phyloP scores from a whole-genome alignment of 192 early-diverging fungal genomes.

The Borealophlyctis nickersoniae region DNA sequence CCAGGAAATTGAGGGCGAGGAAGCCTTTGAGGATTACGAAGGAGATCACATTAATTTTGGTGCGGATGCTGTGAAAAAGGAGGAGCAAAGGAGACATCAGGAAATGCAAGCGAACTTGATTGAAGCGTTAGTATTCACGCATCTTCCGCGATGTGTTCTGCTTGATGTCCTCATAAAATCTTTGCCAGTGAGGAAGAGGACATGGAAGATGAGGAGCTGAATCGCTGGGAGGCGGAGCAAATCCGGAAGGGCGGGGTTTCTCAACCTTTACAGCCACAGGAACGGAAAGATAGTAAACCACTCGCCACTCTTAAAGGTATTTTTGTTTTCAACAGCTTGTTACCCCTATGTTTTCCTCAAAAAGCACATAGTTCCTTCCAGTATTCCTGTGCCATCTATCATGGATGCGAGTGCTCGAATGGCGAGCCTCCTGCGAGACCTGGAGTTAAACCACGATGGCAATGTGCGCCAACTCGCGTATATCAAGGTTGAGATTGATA shows the following conservation, averaged over 20 bases:
- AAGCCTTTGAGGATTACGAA: slow-evolving; percentile 44
- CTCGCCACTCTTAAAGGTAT: no score
- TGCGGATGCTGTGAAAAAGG: slow-evolving; percentile 27
- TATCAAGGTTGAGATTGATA: slow-evolving; percentile 8
- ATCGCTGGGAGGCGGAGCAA: slow-evolving; percentile 32
- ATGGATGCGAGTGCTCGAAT: slow-evolving; percentile 14
- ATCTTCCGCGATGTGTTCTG: no score
- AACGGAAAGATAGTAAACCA: no score
- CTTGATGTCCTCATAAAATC: no score
- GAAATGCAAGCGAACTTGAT: slow-evolving; percentile 27
- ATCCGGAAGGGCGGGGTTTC: slow-evolving; percentile 27
- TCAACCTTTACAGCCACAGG: no score
- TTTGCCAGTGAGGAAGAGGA: slow-evolving; percentile 27
- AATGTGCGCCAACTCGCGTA: slow-evolving; percentile 16
- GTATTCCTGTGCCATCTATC: slow-evolving; percentile 5
- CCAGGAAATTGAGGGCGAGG: slow-evolving; percentile 32
- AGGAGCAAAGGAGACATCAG: slow-evolving; percentile 18
- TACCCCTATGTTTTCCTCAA: no score
- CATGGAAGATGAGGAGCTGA: slow-evolving; percentile 36
- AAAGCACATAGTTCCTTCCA: slow-evolving; percentile 24
- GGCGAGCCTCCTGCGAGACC: slow-evolving; percentile 8
- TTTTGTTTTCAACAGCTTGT: no score
- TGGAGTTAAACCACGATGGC: slow-evolving; percentile 3
- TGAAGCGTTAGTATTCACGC: slow-evolving; percentile 18
- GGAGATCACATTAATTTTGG: slow-evolving; percentile 36